Percentiles rank a stretch among this genome's conserved stretches.
Evolutionary conservation across 2,329 filamentous ascomycete genomes (phyloP).

Genomic region (Fusarium chaquense): DNA sequence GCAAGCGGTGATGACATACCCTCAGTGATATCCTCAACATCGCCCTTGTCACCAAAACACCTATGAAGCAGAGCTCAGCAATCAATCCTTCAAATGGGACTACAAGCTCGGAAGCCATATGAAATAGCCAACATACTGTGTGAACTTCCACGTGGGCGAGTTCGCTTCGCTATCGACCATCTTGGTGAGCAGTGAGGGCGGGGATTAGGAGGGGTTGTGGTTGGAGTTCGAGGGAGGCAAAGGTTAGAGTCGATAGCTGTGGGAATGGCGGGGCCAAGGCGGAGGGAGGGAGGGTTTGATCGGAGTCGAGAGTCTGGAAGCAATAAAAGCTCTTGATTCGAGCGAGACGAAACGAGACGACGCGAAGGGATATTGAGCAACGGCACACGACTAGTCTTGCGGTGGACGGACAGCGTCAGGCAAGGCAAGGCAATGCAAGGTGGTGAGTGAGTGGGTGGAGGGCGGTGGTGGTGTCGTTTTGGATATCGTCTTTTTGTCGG

Average conservation of each 20-base stretch:
- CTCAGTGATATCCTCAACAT: constrained; percentile 99
- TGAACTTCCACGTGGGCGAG: constrained; percentile 99
- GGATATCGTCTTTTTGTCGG: constrained; percentile 43
- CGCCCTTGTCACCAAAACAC: constrained; percentile 99
- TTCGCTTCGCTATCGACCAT: constrained; percentile 97
- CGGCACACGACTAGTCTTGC: constrained; percentile 42
- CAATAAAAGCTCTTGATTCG: constrained; percentile 27
- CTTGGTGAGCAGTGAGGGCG: constrained; percentile 63
- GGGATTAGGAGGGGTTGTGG: constrained; percentile 42
- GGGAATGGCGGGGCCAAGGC: constrained; percentile 41
- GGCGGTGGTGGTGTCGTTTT: constrained; percentile 44
- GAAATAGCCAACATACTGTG: constrained; percentile 77
- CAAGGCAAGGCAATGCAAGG: constrained; percentile 19
- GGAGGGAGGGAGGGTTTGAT: constrained; percentile 33
- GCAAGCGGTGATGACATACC: constrained; percentile 63
- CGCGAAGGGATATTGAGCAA: constrained; percentile 35
- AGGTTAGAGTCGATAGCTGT: constrained; percentile 38
- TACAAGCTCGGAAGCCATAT: constrained; percentile 4
- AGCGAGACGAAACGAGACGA: constrained; percentile 9
- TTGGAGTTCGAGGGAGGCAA: constrained; percentile 42
- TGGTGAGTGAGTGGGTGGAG: constrained; percentile 26
- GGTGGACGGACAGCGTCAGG: constrained; percentile 34
- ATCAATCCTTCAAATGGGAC: constrained; percentile 20
- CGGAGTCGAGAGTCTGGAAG: constrained; percentile 26
- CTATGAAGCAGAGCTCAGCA: constrained; percentile 60